Evolutionary conservation across 345 rosid genomes (phyloP), one percentile per base, ranked within the genome.

Genomic region (Boechera retrofracta): DNA sequence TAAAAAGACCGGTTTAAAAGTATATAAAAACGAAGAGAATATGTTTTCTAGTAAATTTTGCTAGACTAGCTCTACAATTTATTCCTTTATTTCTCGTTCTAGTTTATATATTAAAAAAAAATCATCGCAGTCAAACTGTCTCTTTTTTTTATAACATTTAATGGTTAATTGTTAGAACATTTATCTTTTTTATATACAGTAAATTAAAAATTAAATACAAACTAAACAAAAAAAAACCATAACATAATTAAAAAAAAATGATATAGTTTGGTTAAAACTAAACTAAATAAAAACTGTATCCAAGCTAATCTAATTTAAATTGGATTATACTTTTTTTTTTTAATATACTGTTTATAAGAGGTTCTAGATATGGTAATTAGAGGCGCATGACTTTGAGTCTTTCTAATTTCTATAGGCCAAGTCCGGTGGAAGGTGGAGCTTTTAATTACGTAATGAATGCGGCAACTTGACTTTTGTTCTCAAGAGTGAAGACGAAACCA

Each of bases 391-490:
- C 24, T 42, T 42, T 64, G 18, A 15, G 21, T 58, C 44, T 55
- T 64, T 65, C 39, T 35, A 48, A 57, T n/a, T 8, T 59, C 5
- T 18, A 7, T 45, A 71, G 44, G 54, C 76, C n/a, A 56, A 77
- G 61, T 70, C 42, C 51, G 51, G 58, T 61, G 64, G 75, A 62
- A 52, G 75, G 70, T 76, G 51, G 64, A 76, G 64, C 32, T 61
- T 76, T 67, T 10, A 33, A 62, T 18, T 45, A 28, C 67, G 66
- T 71, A 53, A 71, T 71, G 59, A 49, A 63, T 77, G 76, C 72
- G 58, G 71, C 76, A 56, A 64, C 71, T 77, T 36, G 59, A 55
- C 67, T 61, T 77, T 16, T 61, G 21, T 64, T 62, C 75, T 69
- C 51, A 24, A 53, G 10, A 71, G 51, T 24, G 21, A 28, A 59